These are phyloP conservation scores for Pyricularia pennisetigena DNA, from an alignment of 2,329 filamentous ascomycete species.

Conservation along the genomic window DNA sequence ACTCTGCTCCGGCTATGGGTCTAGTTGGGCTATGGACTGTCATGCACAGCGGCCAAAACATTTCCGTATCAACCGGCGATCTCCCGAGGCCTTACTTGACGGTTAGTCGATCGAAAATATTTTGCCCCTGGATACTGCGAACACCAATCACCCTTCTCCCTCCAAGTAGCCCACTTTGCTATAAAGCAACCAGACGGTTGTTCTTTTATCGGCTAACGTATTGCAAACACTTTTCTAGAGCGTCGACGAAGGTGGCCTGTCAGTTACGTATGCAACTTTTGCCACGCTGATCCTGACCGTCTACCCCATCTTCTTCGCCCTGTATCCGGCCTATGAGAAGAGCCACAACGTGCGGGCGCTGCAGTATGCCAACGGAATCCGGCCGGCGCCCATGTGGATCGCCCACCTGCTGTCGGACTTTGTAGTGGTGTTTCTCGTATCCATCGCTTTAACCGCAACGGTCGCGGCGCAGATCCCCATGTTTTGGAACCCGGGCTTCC, in stretches of 20 bases:
- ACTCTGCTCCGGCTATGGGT: conserved; percentile 45
- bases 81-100: conserved; percentile 57
- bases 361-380: conserved; percentile 86
- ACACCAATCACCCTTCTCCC: too few relatives aligned
- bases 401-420: conserved; percentile 80
- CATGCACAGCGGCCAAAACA: conserved; percentile 55
- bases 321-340: conserved; percentile 83
- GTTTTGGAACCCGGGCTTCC: conserved; percentile 72
- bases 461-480: conserved; percentile 54
- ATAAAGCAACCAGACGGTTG: too few relatives aligned
- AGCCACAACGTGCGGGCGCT: conserved; percentile 72
- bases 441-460: conserved; percentile 58
- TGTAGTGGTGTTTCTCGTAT: conserved; percentile 56
- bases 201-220: neutral
- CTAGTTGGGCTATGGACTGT: conserved; percentile 56
- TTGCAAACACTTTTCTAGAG: neutral
- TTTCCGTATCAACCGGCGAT: conserved; percentile 62
- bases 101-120: neutral
- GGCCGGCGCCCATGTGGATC: conserved; percentile 72
- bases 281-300: conserved; percentile 40
- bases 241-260: neutral
- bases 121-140: too few relatives aligned
- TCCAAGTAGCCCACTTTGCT: too few relatives aligned
- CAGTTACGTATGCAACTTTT: neutral
- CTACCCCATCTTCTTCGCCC: conserved; percentile 76